Evolutionary conservation across 2,329 filamentous ascomycete species (phyloP), one percentile per base, ranked within the genome.

Genomic region (Colletotrichum cuscutae): DNA sequence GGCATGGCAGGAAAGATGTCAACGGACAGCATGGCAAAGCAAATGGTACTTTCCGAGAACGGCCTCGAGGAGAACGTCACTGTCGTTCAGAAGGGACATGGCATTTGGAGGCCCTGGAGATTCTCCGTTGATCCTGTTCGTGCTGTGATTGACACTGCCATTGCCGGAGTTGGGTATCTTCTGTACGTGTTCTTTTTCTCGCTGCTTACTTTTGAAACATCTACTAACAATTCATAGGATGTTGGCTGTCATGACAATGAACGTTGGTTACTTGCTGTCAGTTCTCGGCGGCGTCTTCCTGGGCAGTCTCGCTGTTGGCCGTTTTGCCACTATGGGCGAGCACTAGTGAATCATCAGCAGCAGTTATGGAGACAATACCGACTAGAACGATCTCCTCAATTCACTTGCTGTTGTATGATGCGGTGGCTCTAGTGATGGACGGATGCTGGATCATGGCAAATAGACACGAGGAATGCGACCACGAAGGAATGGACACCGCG

Each of bases 191-290:
- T 19, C 32, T 9, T 28, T 8, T 60, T 2, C 11, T 8, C 7
- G 13, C 13, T 19, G 5, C 32, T 12, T 35, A 5, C 11, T 12
- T 35, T 35, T 12, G 32, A n/a, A 15, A 65, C 11, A 54, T 15
- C 30, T 32, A 13, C 53, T 54, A 53, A 30, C 32, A 26, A 13
- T 15, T 7, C 0, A 8, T 22, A 98, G 95, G 72, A 98, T 98
- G 95, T 85, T 98, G 84, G 94, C 93, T 15, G 93, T 97, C 79
- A 98, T 97, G 94, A 95, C 94, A 1, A 90, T 94, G 85, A 97
- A 97, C 77, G 89, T 96, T 19, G 94, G 94, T 13, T 97, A 97
- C 80, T 96, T 96, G 81, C 82, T 95, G 67, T 95, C 93, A 0
- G 88, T 95, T n/a, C 87, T 97, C 7, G 91, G 87, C 1, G 94